Evolutionary conservation across 169 alveolate genomes (phyloP).

Genomic region (Plasmodium relictum): DNA sequence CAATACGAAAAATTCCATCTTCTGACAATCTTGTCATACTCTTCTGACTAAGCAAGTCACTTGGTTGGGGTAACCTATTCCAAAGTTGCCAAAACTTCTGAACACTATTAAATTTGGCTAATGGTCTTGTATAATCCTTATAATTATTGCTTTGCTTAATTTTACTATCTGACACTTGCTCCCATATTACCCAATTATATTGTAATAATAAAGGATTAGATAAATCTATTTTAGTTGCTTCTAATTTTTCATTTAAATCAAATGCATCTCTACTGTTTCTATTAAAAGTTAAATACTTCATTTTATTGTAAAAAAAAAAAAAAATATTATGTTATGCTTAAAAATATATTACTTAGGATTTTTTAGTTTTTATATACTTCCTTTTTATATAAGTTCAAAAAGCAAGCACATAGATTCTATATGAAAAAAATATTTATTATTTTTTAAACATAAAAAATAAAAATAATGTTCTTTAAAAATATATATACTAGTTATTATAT

Average conservation of each 20-base stretch:
- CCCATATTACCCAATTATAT: constrained; percentile 91
- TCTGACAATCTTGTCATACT: constrained; percentile 81
- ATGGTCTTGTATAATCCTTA: constrained; percentile 89
- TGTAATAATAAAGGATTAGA: constrained; percentile 82
- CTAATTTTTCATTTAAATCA: constrained; percentile 57
- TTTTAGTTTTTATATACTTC: not conserved
- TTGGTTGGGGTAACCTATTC: constrained; percentile 88
- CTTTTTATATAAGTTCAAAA: no score
- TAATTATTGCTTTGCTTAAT: constrained; percentile 84
- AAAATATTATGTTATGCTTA: not conserved
- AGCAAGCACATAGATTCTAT: no score
- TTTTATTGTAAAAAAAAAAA: constrained; percentile 18
- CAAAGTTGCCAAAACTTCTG: constrained; percentile 87
- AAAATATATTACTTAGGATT: constrained; percentile 2
- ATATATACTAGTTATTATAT: no score
- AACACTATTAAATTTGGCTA: constrained; percentile 89
- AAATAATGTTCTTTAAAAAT: no score
- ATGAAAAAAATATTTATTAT: no score
- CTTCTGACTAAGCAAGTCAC: constrained; percentile 82
- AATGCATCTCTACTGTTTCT: constrained; percentile 59
- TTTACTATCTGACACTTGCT: constrained; percentile 84
- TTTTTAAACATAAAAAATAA: no score
- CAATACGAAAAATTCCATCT: constrained; percentile 84
- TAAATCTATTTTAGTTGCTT: constrained; percentile 68
- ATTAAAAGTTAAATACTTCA: constrained; percentile 74